Evolutionary conservation across 2,329 filamentous ascomycete species (phyloP).

Genomic region (Grosmannia clavigera): DNA sequence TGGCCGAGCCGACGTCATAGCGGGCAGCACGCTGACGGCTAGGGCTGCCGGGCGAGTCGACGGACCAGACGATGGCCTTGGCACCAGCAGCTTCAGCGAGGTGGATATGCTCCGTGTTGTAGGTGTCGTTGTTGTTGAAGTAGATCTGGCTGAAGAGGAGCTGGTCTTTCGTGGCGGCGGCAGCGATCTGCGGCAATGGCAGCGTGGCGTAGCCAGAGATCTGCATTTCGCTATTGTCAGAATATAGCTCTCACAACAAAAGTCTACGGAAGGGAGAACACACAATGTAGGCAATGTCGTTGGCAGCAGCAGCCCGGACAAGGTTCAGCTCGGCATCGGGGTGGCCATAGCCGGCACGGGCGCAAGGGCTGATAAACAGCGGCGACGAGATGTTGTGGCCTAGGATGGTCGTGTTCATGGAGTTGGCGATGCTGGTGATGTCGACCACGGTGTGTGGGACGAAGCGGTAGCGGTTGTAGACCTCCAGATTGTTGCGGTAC

Average conservation of each 20-base stretch:
- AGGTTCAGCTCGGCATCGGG: conserved; percentile 35
- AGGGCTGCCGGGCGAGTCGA: conserved; percentile 26
- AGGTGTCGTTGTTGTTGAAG: conserved; percentile 21
- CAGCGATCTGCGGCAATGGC: conserved; percentile 25
- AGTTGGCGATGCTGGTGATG: conserved; percentile 29
- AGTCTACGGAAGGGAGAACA: neutral
- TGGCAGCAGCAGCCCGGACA: conserved; percentile 33
- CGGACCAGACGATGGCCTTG: conserved; percentile 25
- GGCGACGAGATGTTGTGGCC: neutral
- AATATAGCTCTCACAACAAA: neutral
- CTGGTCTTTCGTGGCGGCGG: conserved; percentile 20
- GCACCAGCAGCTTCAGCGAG: conserved; percentile 21
- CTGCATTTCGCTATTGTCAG: neutral
- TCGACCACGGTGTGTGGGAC: conserved; percentile 37
- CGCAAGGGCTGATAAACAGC: conserved; percentile 31
- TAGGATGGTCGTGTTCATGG: conserved; percentile 29
- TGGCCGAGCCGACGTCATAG: conserved; percentile 19
- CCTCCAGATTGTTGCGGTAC: conserved; percentile 45
- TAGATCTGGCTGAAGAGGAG: conserved; percentile 24
- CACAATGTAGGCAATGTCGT: conserved; percentile 36
- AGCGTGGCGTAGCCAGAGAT: neutral
- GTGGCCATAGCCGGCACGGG: conserved; percentile 31
- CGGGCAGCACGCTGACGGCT: conserved; percentile 28
- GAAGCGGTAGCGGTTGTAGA: conserved; percentile 34
- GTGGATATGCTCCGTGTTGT: conserved; percentile 19